Percentiles rank a stretch among this genome's conserved stretches.
Evolutionary conservation across 2,329 filamentous ascomycete species (phyloP).

Genomic region (Sclerotinia subarctica): DNA sequence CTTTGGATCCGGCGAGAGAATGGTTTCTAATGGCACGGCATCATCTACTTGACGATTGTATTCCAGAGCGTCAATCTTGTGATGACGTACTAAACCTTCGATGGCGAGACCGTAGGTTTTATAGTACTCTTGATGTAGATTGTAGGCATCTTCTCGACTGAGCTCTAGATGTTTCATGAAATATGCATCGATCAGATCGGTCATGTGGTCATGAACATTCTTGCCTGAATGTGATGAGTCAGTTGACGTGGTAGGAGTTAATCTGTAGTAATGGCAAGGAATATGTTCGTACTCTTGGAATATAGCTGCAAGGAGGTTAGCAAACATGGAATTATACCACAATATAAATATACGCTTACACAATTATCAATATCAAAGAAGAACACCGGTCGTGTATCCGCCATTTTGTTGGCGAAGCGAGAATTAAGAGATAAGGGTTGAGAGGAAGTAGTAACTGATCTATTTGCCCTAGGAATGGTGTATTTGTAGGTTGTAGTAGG

Average conservation of each 20-base stretch:
- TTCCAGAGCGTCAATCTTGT: constrained; percentile 90
- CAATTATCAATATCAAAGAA: constrained; percentile 99
- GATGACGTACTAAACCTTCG: constrained; percentile 87
- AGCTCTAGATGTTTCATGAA: constrained; percentile 67
- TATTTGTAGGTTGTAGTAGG: neutral
- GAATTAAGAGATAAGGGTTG: neutral
- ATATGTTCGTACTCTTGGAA: constrained; percentile 61
- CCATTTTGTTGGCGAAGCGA: constrained; percentile 21
- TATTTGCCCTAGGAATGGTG: constrained; percentile 12
- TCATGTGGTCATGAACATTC: constrained; percentile 87
- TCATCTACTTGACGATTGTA: constrained; percentile 96
- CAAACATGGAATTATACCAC: constrained; percentile 39
- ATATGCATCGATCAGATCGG: constrained; percentile 64
- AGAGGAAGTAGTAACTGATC: neutral
- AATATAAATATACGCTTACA: constrained; percentile 86
- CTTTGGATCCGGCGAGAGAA: constrained; percentile 75
- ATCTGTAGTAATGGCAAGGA: neutral
- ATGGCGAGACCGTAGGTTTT: constrained; percentile 95
- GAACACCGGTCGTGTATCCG: constrained; percentile 50
- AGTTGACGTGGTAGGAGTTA: constrained; percentile 1
- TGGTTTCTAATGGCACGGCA: constrained; percentile 78
- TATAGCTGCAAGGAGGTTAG: constrained; percentile 58
- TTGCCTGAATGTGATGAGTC: constrained; percentile 49
- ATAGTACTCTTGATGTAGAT: constrained; percentile 90
- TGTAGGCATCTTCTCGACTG: constrained; percentile 71